These are phyloP conservation scores for Rhizophora mangle DNA, from an alignment of 345 rosid genomes.

Conservation along the genomic window DNA sequence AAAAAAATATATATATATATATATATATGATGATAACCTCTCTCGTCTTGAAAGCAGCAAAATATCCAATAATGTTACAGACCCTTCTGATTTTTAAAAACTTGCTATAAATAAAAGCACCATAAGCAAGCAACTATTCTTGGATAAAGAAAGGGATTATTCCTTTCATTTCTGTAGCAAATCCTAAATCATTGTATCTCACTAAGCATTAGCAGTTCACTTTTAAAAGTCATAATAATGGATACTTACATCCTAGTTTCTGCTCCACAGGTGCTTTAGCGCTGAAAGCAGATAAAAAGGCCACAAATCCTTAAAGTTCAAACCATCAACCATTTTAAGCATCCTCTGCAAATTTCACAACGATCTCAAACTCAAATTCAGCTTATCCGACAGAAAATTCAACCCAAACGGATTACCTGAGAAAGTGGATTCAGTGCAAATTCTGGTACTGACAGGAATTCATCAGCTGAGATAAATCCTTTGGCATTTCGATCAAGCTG, in stretches of 20 bases:
- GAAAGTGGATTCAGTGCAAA: slow-evolving; percentile 78
- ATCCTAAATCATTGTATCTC: no score
- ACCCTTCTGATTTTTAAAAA: no score
- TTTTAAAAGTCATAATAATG: not conserved
- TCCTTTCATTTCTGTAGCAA: no score
- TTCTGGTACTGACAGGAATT: slow-evolving; percentile 73
- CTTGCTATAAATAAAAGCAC: no score
- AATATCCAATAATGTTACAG: no score
- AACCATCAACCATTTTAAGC: slow-evolving; percentile 69
- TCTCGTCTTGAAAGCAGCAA: no score
- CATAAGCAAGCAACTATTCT: no score
- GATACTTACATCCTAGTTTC: slow-evolving; percentile 49
- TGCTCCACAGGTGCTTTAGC: slow-evolving; percentile 50
- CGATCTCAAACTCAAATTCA: not conserved
- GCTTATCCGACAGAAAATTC: not conserved
- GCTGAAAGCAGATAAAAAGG: slow-evolving; percentile 67
- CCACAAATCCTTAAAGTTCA: slow-evolving; percentile 75
- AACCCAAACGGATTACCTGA: slow-evolving; percentile 40
- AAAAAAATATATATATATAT: no score
- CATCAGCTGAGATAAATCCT: slow-evolving; percentile 76
- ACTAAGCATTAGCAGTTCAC: not conserved
- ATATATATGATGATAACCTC: no score
- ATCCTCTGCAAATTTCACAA: slow-evolving; percentile 44
- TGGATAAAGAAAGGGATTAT: no score
- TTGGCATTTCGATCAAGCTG: slow-evolving; percentile 73